Base-by-base conservation (phyloP, 2,329 filamentous ascomycete genomes). In the Microdochium bolleyi region DNA sequence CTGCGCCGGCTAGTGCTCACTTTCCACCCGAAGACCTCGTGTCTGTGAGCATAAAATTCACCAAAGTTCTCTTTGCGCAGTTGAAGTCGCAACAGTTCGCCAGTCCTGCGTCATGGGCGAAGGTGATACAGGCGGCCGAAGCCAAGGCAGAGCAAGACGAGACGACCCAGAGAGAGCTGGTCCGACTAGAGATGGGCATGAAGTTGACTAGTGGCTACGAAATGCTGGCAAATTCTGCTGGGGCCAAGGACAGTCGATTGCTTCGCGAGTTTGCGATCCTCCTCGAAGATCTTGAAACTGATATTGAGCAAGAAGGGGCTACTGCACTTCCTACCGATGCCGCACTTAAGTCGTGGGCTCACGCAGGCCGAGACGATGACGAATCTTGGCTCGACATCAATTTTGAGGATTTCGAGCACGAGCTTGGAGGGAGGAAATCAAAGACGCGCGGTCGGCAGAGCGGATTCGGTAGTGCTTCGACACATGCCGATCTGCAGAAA, bases 331-430 rank as follows among this genome's bases (percentile, higher is more conserved):
- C 94, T 0, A 82, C 76, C 0, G 79, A 95, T 59, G 69, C 75
- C 1, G 88, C 92, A n/a, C 89, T 97, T 10, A 67, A 69, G 24
- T 61, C 65, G 2, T 97, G 94, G 92, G 74, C 78, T 34, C 69
- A 76, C 27, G 64, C 64, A 2, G 70, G 74, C 27, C 77, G 73
- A n/a, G 82, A 92, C 50, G 92, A 97, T 55, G 83, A 91, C 60
- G 94, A 97, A 61, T 78, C 81, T 22, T 99, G 94, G 94, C 76
- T 99, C 58, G 85, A 97, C 60, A 95, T 99, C 53, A 85, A 92
- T 63, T 96, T 90, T 59, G 80, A 87, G 19, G 91, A 96, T 56
- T 90, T 99, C 53, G 92, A 96, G 62, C 77, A 79, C 25, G 91
- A 96, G 65, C 72, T 99, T 1, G 75, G 79, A 27, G 78, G 79